Conservation (phyloP, 208 protist species). For the Crithidia sp. region DNA sequence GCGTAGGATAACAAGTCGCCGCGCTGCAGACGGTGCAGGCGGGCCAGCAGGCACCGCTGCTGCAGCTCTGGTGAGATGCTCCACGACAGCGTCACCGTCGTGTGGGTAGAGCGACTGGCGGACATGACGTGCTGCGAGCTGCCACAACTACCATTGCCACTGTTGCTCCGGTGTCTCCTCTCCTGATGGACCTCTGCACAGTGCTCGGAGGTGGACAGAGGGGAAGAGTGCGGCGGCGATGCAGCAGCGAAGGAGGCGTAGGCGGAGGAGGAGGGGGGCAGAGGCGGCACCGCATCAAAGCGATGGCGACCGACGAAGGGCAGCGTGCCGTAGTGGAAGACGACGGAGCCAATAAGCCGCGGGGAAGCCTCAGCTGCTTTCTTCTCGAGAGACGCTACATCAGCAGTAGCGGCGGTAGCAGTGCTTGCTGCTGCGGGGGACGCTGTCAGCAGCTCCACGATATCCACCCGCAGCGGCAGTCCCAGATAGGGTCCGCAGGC, state of each 20-base stretch:
- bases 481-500: not conserved
- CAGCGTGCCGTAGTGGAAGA: slow-evolving; percentile 10
- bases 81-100: slow-evolving; percentile 2
- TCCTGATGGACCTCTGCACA: too few relatives aligned
- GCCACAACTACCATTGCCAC: not conserved
- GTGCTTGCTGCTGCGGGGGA: not conserved
- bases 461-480: slow-evolving; percentile 8
- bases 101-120: not conserved
- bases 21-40: not conserved
- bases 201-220: too few relatives aligned
- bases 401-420: not conserved
- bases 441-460: not conserved
- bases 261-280: not conserved
- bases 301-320: not conserved
- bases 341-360: slow-evolving; percentile 1
- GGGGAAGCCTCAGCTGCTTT: not conserved
- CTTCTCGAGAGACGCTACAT: not conserved
- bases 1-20: not conserved
- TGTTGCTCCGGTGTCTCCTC: too few relatives aligned
- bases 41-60: slow-evolving; percentile 1
- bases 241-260: not conserved
- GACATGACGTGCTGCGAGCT: not conserved
- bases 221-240: too few relatives aligned
- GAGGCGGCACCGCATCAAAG: not conserved
- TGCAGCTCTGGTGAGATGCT: slow-evolving; percentile 4